Base-by-base conservation (phyloP, 2,329 filamentous ascomycete genomes). In the Claviceps quebecensis region DNA sequence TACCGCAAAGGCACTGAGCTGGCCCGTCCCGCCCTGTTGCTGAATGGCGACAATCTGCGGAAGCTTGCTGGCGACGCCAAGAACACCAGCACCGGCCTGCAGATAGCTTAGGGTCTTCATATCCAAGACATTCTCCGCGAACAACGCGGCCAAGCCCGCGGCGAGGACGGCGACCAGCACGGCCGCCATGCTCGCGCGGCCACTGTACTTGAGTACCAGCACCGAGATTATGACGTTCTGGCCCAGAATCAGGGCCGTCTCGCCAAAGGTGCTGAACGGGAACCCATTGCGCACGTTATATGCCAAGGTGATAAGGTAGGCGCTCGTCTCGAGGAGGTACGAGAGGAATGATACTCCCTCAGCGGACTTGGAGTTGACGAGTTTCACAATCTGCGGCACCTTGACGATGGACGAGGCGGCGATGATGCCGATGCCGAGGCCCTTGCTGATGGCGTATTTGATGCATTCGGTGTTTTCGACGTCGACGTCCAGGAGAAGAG, bases 1-100 rank as follows among this genome's bases (percentile, higher is more conserved):
- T 77, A 95, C 93, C 53, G 93, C 87, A 67, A 97, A 97, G 49
- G 93, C 91, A 64, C 89, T 96, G 66, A 98, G 76, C 74, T 98
- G 93, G 23, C 94, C 93, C 5, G 93, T 98, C 40, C 87, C 83
- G 45, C 90, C 90, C 68, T 95, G 75, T 60, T 78, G 75, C 73
- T 82, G 91, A 61, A 97, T 88, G 16, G 90, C 84, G 53, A 82
- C 68, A 61, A 98, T 97, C 75, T 98, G 93, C 45, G 93, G 93
- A 51, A 95, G 67, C 76, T 98, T 98, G 73, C 86, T 93, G 14
- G 87, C 86, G 39, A 97, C 82, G 48, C 88, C 83, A 59, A 98
- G 66, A 17, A 84, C 74, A 40, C 90, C 91, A 0, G 90, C 89
- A 48, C 84, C 86, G 16, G 87, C 87, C 72, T 96, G 90, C 52